Evolutionary conservation across 129 eudicot genomes (phyloP), one percentile per base, ranked within the genome.

Genomic region (Tagetes patula): DNA sequence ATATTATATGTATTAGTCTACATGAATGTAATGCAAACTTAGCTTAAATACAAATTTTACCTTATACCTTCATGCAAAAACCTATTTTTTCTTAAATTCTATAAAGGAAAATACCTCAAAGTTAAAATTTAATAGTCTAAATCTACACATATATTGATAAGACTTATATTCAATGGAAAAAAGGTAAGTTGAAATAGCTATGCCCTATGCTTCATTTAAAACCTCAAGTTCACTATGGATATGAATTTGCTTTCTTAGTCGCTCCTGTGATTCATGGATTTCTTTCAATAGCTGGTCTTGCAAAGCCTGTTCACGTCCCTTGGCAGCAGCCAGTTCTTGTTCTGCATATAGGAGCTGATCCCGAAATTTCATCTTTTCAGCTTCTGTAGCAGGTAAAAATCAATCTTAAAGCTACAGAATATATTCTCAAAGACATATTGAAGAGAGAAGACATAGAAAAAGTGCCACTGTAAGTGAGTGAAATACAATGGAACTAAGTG

Each of bases 251-350:
- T 88, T 95, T 69, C 71, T 88, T 12, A 95, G 84, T 62, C 84
- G 89, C 56, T 86, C 94, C 53, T 90, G 91, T 80, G 94, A 86
- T 83, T 84, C 89, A 54, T 80, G 79, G 65, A 88, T 85, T 75
- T 88, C 99, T 77, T 90, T 86, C 84, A 87, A 56, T 8, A 88
- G 91, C 83, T 86, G 96, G 58, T 95, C 91, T 75, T 95, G 99
- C 71, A 95, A 81, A 31, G 84, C 83, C 59, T 88, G 88, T 72
- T 90, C 99, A 70, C 97, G 91, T 7, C 96, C 91, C 78, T 80
- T 90, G 45, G 91, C 89, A 83, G 97, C 99, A 83, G 97, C 96
- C 67, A 91, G 82, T 76, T 95, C 96, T 80, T 95, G 99, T 84
- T 95, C 99, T 31, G 91, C 82, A 69, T 83, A 77, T 54, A 88